Base-by-base conservation (phyloP, 495 filamentous ascomycete genomes). In the Penicillium ucsense region DNA sequence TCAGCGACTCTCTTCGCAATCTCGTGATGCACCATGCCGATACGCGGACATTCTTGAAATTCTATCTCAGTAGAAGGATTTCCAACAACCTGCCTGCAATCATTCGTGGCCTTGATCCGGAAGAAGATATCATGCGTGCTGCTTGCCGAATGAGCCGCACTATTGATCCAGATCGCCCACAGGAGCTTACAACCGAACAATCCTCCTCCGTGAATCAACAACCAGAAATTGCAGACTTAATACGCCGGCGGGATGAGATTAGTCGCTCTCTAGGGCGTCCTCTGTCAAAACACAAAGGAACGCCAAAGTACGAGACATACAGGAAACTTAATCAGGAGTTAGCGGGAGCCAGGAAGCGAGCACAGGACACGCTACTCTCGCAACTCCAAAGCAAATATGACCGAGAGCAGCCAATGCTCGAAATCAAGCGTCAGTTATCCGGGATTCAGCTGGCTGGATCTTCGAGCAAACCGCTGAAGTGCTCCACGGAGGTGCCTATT, bases 1-100 rank as follows among this genome's bases (percentile, higher is more conserved):
- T 69, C 7, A 67, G 60, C 45, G 57, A 70, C 43, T 52, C 55
- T 38, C 58, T 66, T 27, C 55, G 51, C 28, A 68, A 66, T 27
- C 51, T 68, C 20, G 61, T 68, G 3, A 60, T 69, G 52, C 47
- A 67, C 45, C 53, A 67, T 42, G 58, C 60, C 28, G 52, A 61
- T 41, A 63, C 56, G 30, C 44, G 53, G 6, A 66, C 64, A 29
- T 67, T 67, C 48, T 42, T 69, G n/a, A 57, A 59, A 36, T 58
- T 58, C 51, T 69, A 67, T 51, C 60, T 67, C 46, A 50, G 38
- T 28, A 48, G 56, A 56, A 45, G 38, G 37, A 65, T 70, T 38
- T 54, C 55, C 33, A 61, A 58, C 44, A 57, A 70, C 43, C 51
- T 60, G 4, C 58, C 49, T n/a, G 63, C 51, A 29, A 62, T 68